Evolutionary conservation across 1,284 basidiomycete species (phyloP).

Genomic region (Pholiota adiposa): DNA sequence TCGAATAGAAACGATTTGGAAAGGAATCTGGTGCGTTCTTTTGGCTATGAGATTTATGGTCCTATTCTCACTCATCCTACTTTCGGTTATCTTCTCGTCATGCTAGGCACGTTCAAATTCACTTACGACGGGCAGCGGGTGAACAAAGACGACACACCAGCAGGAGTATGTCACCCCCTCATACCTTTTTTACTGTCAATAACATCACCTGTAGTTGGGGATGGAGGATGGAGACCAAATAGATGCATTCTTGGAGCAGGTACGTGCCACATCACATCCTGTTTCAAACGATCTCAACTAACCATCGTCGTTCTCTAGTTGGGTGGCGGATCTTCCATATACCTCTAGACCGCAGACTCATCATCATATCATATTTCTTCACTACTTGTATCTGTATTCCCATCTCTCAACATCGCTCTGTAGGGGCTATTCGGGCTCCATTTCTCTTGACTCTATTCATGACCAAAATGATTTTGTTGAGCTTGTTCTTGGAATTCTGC

Average conservation of each 20-base stretch:
- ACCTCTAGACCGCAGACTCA: not conserved
- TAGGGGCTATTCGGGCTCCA: not conserved
- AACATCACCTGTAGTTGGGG: conserved; percentile 37
- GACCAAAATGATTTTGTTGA: too few species aligned
- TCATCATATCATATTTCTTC: not conserved
- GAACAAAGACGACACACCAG: conserved; percentile 52
- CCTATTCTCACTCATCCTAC: not conserved
- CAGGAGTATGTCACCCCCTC: conserved; percentile 41
- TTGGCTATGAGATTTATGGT: not conserved
- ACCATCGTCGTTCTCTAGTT: conserved; percentile 8
- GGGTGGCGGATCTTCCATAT: conserved; percentile 13
- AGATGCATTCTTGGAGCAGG: conserved; percentile 60
- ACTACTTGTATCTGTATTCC: not conserved
- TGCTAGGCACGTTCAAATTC: conserved; percentile 60
- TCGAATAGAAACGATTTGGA: conserved; percentile 56
- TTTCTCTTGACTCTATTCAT: too few species aligned
- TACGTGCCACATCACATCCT: conserved; percentile 26
- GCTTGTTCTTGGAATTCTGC: too few species aligned
- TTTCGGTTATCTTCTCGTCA: not conserved
- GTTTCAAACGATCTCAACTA: not conserved
- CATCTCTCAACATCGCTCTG: not conserved
- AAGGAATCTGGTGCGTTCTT: conserved; percentile 52
- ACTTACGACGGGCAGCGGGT: conserved; percentile 56
- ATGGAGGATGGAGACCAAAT: conserved; percentile 64
- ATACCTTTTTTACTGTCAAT: not conserved